A percentile compares a stretch with the other conserved stretches of the same genome.
Evolutionary conservation across 1,139 yeast genomes (phyloP).

Genomic region (Diutina catenulata): DNA sequence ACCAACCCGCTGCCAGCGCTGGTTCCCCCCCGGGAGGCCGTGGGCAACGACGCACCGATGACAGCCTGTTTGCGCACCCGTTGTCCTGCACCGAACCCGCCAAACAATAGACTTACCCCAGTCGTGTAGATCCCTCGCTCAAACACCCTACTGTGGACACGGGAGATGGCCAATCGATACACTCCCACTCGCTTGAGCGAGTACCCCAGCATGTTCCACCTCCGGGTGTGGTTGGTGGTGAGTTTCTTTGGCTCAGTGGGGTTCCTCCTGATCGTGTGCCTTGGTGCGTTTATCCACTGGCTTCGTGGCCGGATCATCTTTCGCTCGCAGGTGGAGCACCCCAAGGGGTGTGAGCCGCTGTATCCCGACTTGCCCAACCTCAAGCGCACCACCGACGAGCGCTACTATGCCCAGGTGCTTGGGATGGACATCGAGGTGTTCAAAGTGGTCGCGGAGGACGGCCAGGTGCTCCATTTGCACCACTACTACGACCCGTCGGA

Average conservation of each 20-base stretch:
- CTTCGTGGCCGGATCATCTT: neutral
- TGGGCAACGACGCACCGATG: no score
- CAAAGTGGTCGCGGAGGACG: slow-evolving; percentile 66
- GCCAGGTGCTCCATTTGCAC: slow-evolving; percentile 56
- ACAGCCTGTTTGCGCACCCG: no score
- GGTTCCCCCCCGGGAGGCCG: neutral
- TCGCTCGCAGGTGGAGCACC: neutral
- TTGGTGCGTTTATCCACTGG: neutral
- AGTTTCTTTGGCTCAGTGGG: slow-evolving; percentile 4
- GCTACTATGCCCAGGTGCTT: slow-evolving; percentile 53
- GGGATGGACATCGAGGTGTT: slow-evolving; percentile 50
- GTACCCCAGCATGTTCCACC: neutral
- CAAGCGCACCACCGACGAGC: slow-evolving; percentile 25
- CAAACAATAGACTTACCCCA: neutral
- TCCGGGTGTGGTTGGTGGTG: slow-evolving; percentile 1
- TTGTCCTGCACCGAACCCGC: neutral
- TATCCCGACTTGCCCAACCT: slow-evolving; percentile 9
- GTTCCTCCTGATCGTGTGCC: neutral
- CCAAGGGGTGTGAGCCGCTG: slow-evolving; percentile 5
- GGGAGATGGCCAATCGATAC: neutral
- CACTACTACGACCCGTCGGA: slow-evolving; percentile 47
- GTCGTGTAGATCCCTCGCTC: no score
- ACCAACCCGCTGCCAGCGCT: neutral
- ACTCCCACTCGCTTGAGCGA: neutral
- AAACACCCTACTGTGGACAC: no score